Base-by-base conservation (phyloP, 495 filamentous ascomycete species). In the Talaromyces trachyspermus region DNA sequence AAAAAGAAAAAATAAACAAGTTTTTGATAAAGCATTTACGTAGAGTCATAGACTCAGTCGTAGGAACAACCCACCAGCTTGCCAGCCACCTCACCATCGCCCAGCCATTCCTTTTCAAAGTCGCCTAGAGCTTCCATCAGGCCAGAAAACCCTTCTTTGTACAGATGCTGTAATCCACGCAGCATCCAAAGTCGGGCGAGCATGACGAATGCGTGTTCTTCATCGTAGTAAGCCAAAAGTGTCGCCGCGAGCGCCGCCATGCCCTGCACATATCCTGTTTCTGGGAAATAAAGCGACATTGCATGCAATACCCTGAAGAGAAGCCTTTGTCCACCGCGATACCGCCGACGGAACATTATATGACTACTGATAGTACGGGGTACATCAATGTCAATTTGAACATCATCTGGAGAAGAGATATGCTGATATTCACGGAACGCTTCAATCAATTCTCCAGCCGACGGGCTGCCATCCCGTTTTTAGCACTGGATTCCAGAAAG, bases 381-480 rank as follows among this genome's bases (percentile, higher is more conserved):
- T 32, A 99, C 91, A 58, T 99, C 92, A 20, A 95, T 80, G 62
- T 99, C 92, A 53, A 99, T 99, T 59, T 99, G 92, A 6, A 91
- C 84, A 59, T 99, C 92, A 58, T 99, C 92, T 0, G 89, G 81
- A 5, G 85, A 95, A 27, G 78, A 78, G 36, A 81, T 63, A 7
- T 83, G 72, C 46, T 88, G 79, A 23, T 88, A 77, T 45, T 82
- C 76, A 54, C 85, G 72, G 63, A 83, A 87, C 12, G 75, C 75
- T 25, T 73, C 70, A 26, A 85, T 80, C 14, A 99, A 75, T 35
- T 88, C 72, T 23, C 83, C 77, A 42, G 95, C 88, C 1, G 77
- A 70, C 2, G 78, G 74, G 27, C 72, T 75, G 53, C 72, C 72
- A 46, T 67, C 70, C 46, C 76, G 73, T 40, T 69, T 75, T 59